Evolutionary conservation across 176 grass and related monocot genomes (phyloP).

Genomic region (Phoenix roebelenii): DNA sequence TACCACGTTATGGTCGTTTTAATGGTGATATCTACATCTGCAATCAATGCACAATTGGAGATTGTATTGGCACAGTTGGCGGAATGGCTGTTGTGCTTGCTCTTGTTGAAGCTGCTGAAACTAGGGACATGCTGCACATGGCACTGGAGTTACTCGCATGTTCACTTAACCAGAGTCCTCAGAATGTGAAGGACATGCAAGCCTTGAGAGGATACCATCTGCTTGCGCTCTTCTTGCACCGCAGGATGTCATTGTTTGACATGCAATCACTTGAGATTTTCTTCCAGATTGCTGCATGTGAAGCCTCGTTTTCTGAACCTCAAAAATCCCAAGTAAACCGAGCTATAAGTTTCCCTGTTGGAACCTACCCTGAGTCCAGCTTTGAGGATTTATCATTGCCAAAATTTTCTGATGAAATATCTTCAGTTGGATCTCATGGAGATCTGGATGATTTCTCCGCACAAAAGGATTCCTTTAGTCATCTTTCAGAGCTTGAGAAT

Average conservation of each 20-base stretch:
- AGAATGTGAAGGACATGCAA: slow-evolving; percentile 92
- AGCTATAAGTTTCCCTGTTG: slow-evolving; percentile 53
- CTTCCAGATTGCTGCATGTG: slow-evolving; percentile 98
- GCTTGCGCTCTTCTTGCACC: slow-evolving; percentile 82
- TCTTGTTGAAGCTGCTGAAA: slow-evolving; percentile 89
- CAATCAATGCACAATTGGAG: slow-evolving; percentile 81
- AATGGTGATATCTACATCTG: slow-evolving; percentile 93
- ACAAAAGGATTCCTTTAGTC: slow-evolving; percentile 93
- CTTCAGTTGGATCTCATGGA: slow-evolving; percentile 87
- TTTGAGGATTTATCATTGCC: slow-evolving; percentile 83
- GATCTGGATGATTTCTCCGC: slow-evolving; percentile 67
- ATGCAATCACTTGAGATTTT: slow-evolving; percentile 99
- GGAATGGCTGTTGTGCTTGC: slow-evolving; percentile 92
- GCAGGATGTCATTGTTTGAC: slow-evolving; percentile 86
- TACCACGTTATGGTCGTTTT: slow-evolving; percentile 91
- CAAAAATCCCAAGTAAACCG: slow-evolving; percentile 59
- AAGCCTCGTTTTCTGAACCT: slow-evolving; percentile 89
- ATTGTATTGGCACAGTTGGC: slow-evolving; percentile 88
- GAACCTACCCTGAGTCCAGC: slow-evolving; percentile 52
- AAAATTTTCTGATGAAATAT: slow-evolving; percentile 72
- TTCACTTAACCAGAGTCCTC: slow-evolving; percentile 87
- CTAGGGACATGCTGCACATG: slow-evolving; percentile 93
- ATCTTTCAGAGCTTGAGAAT: slow-evolving; percentile 93
- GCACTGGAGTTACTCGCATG: slow-evolving; percentile 79
- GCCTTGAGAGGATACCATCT: slow-evolving; percentile 88